phyloP scores from a whole-genome alignment of 345 rosid species.

The Brassica incana region DNA sequence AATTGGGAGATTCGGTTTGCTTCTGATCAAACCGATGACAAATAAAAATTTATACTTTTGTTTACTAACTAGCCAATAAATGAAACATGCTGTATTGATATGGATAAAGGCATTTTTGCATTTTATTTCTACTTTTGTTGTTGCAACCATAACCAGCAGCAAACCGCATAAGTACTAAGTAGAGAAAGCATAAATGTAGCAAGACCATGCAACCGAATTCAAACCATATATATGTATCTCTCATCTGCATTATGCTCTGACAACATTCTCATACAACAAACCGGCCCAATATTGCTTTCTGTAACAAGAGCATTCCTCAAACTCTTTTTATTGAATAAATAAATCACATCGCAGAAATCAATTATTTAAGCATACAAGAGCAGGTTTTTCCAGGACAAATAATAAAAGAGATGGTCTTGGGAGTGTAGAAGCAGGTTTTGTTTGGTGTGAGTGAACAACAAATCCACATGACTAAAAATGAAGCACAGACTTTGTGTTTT shows the following conservation, averaged over 20 bases:
- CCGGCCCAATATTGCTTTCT: background rate
- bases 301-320: slow-evolving; percentile 18
- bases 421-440: slow-evolving; percentile 10
- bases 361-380: slow-evolving; percentile 24
- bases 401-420: slow-evolving; percentile 26
- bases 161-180: background rate
- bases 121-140: background rate
- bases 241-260: background rate
- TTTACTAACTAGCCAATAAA: background rate
- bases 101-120: background rate
- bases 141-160: background rate
- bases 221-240: background rate
- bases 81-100: background rate
- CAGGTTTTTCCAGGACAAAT: slow-evolving; percentile 3
- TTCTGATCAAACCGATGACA: background rate
- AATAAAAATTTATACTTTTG: too few species aligned
- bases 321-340: slow-evolving; percentile 26
- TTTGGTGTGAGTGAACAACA: background rate
- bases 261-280: slow-evolving; percentile 14
- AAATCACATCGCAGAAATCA: slow-evolving; percentile 1
- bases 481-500: slow-evolving; percentile 6
- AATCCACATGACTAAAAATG: slow-evolving; percentile 13
- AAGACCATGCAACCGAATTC: background rate
- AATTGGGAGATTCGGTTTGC: background rate
- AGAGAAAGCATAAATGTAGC: background rate